These are phyloP conservation scores for Platanthera zijinensis DNA, from an alignment of 106 monocot species.

Conservation along the genomic window DNA sequence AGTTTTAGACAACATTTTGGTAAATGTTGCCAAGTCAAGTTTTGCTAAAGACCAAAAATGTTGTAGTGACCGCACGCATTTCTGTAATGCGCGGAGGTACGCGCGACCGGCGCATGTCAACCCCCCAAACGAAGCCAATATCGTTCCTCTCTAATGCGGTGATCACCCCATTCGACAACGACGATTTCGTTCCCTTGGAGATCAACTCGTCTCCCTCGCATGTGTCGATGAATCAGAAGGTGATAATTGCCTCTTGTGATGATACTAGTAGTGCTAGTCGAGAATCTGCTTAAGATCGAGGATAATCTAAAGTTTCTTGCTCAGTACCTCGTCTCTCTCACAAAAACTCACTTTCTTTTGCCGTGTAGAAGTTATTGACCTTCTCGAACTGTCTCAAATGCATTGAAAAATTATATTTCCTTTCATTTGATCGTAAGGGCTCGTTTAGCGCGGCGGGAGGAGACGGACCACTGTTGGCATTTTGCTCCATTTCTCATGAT, in stretches of 20 bases:
- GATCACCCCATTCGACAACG: conserved; percentile 55
- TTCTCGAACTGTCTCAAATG: conserved; percentile 68
- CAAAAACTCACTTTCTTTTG: conserved; percentile 70
- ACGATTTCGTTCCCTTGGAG: background rate
- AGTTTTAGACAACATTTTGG: too few species aligned
- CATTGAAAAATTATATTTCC: conserved; percentile 70
- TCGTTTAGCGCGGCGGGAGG: too few species aligned
- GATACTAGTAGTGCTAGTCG: conserved; percentile 36
- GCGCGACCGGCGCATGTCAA: too few species aligned
- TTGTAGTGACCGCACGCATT: too few species aligned
- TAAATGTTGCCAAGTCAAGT: too few species aligned
- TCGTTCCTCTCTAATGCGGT: conserved; percentile 84
- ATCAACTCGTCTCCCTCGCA: background rate
- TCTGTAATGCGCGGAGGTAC: too few species aligned
- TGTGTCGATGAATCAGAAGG: conserved; percentile 5
- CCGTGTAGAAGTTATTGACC: conserved; percentile 64
- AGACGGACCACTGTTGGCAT: too few species aligned
- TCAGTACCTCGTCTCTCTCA: conserved; percentile 57
- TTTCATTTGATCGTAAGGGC: conserved; percentile 9
- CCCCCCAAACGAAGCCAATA: conserved; percentile 64
- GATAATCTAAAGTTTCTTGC: conserved; percentile 82
- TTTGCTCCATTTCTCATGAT: too few species aligned
- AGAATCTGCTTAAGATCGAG: conserved; percentile 69
- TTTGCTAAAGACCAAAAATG: too few species aligned
- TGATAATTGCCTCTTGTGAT: conserved; percentile 6